A percentile compares a stretch with the other conserved stretches of the same genome.
These are phyloP conservation scores for Colletotrichum orbiculare DNA, from an alignment of 2,329 filamentous ascomycete genomes.

Conservation along the genomic window DNA sequence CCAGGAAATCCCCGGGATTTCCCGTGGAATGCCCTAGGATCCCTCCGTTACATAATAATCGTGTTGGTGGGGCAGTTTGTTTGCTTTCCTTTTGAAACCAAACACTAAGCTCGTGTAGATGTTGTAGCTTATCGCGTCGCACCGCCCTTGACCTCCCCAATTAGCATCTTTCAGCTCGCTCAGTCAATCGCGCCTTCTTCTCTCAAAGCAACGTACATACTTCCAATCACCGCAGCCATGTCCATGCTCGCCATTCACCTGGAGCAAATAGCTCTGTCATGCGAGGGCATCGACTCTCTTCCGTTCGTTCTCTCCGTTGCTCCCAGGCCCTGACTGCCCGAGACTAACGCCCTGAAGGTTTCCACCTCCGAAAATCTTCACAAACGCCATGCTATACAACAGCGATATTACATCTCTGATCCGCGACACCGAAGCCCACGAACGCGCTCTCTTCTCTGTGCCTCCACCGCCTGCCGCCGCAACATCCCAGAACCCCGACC, in stretches of 20 bases:
- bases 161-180: too few species aligned
- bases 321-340: conserved; percentile 34
- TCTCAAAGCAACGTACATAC: too few species aligned
- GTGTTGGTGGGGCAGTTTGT: conserved; percentile 34
- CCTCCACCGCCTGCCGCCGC: conserved; percentile 71
- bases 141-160: too few species aligned
- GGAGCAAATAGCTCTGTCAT: conserved; percentile 81
- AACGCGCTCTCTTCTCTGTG: conserved; percentile 93
- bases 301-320: conserved; percentile 62
- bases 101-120: conserved; percentile 18
- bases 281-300: conserved; percentile 78
- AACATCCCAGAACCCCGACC: conserved; percentile 55
- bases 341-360: conserved; percentile 67
- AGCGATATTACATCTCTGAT: conserved; percentile 96
- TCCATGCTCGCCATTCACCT: conserved; percentile 76
- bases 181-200: too few species aligned
- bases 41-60: too few species aligned
- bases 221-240: conserved; percentile 56
- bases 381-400: conserved; percentile 87
- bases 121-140: too few species aligned
- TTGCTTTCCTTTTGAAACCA: not conserved
- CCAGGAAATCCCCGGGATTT: too few species aligned
- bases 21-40: too few species aligned
- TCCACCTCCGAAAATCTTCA: conserved; percentile 91
- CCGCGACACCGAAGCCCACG: conserved; percentile 93